Conservation (phyloP, 176 grass and related monocot species). For the Elymus sibiricus region DNA sequence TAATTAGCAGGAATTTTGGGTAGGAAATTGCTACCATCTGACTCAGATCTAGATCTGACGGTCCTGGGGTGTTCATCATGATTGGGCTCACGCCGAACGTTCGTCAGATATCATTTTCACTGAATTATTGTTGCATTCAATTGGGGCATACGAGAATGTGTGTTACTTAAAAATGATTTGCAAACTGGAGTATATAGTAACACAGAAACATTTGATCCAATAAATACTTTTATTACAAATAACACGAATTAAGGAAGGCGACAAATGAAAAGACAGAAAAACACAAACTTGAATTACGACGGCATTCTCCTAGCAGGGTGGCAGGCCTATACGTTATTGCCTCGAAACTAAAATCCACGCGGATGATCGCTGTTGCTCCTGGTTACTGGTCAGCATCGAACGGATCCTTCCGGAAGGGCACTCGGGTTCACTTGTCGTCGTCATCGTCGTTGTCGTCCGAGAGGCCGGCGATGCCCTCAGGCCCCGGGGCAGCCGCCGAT, state of each 20-base stretch:
- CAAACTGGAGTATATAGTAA: not conserved
- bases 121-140: too few species aligned
- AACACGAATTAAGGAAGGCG: not conserved
- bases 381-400: not conserved
- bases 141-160: too few species aligned
- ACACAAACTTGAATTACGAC: not conserved
- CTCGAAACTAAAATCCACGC: not conserved
- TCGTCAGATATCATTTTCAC: too few species aligned
- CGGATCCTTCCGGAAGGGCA: not conserved
- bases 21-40: too few species aligned
- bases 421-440: not conserved
- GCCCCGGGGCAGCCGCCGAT: conserved; percentile 32
- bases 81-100: too few species aligned
- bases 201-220: not conserved
- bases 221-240: not conserved
- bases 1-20: too few species aligned
- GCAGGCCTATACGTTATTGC: not conserved
- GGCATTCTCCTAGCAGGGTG: not conserved
- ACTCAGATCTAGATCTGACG: too few species aligned
- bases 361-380: not conserved
- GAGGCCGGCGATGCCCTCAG: conserved; percentile 49
- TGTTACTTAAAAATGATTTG: too few species aligned
- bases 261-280: not conserved
- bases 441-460: conserved; percentile 18
- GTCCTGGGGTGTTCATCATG: too few species aligned